Evolutionary conservation across 108 stramenopile species (phyloP), one percentile per base, ranked within the genome.

Genomic region (Chaetoceros tenuissimus): DNA sequence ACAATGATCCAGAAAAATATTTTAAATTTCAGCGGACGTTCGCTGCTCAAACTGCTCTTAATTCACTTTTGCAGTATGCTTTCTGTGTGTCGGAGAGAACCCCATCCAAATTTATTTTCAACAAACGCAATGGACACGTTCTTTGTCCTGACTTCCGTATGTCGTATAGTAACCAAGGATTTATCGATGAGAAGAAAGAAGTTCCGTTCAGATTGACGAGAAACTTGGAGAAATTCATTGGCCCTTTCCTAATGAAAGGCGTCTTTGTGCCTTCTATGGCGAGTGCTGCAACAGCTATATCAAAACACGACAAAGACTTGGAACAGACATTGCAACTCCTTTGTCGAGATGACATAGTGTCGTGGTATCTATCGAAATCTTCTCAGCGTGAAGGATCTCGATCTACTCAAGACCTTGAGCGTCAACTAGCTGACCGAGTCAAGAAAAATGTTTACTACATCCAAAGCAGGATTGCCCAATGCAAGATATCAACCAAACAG

Each of bases 171-270:
- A 92, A 81, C 52, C 90, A 92, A 69, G 87, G 89, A 0, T 73
- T 83, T 51, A 66, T 92, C 24, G 84, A 84, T 44, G 59, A 57
- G 7, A 74, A 58, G 22, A 53, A 57, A n/a, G 28, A 28, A 13
- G 63, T 92, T 31, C 90, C 90, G n/a, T 92, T 86, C 61, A 71
- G 90, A 17, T 58, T 92, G 80, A 92, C 90, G 46, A 71, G 83
- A 31, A 87, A 87, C 43, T 67, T 92, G 7, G 47, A 66, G 3
- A 67, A 60, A 24, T 68, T 79, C 19, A 68, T 92, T 27, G 90
- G 90, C 17, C 73, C 82, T 27, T 65, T 81, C 48, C 51, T 85
- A 46, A 46, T 86, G 0, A 73, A 86, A 19, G 86, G 86, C 2
- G 61, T 65, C 13, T 85, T 88, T 51, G 49, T 84, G 25, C 72